phyloP scores from a whole-genome alignment of 1,284 basidiomycete genomes.

The Ustilago bromivora region DNA sequence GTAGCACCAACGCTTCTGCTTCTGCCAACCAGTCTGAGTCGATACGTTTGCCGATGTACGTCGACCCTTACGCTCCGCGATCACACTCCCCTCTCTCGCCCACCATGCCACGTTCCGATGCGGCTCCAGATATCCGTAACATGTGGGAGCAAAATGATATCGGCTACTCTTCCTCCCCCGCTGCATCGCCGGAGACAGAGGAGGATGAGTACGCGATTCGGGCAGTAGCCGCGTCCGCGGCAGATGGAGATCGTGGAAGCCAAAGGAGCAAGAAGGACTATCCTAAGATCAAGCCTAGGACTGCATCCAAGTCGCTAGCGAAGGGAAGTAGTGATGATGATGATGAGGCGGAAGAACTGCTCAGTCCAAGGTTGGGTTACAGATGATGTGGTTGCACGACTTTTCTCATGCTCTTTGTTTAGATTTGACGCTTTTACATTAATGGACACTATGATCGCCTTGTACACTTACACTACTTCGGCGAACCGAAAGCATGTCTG shows the following conservation, averaged over 20 bases:
- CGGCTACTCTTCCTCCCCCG: conserved; percentile 33
- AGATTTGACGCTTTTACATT: conserved; percentile 9
- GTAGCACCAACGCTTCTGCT: conserved; percentile 18
- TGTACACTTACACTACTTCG: not conserved
- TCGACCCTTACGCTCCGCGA: conserved; percentile 43
- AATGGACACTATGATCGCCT: conserved; percentile 12
- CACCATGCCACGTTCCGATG: conserved; percentile 27
- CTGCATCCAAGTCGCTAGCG: conserved; percentile 15
- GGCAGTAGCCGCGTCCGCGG: conserved; percentile 25
- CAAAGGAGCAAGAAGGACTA: conserved; percentile 35
- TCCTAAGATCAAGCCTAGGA: conserved; percentile 40
- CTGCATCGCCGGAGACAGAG: conserved; percentile 29
- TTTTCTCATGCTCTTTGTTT: conserved; percentile 8
- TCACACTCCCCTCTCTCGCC: conserved; percentile 35
- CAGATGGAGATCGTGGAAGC: conserved; percentile 8
- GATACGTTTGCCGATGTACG: conserved; percentile 22
- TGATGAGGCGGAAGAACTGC: conserved; percentile 42
- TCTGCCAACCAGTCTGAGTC: not conserved
- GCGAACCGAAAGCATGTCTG: not conserved
- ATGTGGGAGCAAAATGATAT: conserved; percentile 34
- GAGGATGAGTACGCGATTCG: conserved; percentile 42
- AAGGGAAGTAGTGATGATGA: conserved; percentile 39
- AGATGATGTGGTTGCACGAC: not conserved
- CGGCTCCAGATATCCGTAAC: conserved; percentile 24
- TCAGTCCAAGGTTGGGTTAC: conserved; percentile 43